phyloP scores from a whole-genome alignment of 2,329 filamentous ascomycete genomes.

The Phoma sp. region DNA sequence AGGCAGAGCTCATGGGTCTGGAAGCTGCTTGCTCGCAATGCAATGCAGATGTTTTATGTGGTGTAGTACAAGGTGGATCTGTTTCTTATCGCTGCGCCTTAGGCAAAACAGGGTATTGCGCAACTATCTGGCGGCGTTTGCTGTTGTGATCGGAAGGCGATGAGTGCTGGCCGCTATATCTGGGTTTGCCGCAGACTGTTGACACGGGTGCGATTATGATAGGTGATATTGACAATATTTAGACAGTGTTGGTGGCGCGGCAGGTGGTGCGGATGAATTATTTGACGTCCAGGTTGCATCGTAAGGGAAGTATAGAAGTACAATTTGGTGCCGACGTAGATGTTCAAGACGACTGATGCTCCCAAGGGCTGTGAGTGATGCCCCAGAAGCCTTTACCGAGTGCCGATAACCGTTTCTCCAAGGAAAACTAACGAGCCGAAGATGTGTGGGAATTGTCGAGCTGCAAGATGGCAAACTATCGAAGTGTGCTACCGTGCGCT shows the following conservation, averaged over 20 bases:
- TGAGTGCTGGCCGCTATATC: slow-evolving; percentile 34
- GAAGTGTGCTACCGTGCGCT: slow-evolving; percentile 44
- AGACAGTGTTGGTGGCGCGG: slow-evolving; percentile 46
- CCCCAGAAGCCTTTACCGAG: slow-evolving; percentile 48
- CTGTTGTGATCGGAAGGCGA: slow-evolving; percentile 31
- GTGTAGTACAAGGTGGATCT: slow-evolving; percentile 20
- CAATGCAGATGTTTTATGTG: slow-evolving; percentile 8
- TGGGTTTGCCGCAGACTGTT: slow-evolving; percentile 34
- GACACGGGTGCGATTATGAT: slow-evolving; percentile 40
- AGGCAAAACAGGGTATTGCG: slow-evolving; percentile 23
- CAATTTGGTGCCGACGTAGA: slow-evolving; percentile 52
- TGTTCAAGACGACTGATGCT: slow-evolving; percentile 48
- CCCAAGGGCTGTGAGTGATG: slow-evolving; percentile 44
- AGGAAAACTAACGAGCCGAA: slow-evolving; percentile 53
- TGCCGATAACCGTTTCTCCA: slow-evolving; percentile 49
- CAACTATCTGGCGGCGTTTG: slow-evolving; percentile 31
- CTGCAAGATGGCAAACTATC: slow-evolving; percentile 44
- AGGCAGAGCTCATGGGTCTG: slow-evolving; percentile 2
- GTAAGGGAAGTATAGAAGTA: slow-evolving; percentile 52
- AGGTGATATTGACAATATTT: slow-evolving; percentile 46
- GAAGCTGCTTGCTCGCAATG: slow-evolving; percentile 2
- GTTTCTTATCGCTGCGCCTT: slow-evolving; percentile 13
- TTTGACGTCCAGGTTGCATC: slow-evolving; percentile 48
- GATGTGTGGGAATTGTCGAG: slow-evolving; percentile 45
- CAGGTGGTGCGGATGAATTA: slow-evolving; percentile 47